Evolutionary conservation across 2,329 filamentous ascomycete species (phyloP), one percentile per base, ranked within the genome.

Genomic region (Pezicula radicicola): DNA sequence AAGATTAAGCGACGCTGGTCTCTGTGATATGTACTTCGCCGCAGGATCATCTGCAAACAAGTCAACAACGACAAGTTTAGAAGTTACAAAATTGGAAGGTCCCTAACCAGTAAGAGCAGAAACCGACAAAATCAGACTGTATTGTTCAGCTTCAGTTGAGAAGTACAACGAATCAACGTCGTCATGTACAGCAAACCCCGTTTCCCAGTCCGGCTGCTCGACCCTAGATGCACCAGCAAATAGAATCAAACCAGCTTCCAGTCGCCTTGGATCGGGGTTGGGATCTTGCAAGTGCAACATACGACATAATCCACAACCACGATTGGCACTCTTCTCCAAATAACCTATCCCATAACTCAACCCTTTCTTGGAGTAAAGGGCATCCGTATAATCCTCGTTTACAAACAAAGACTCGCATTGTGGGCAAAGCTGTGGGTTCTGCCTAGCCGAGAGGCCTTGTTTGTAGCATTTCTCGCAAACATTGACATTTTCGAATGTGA

Each of bases 151-250:
- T 15, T 43, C 27, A 6, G 52, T 50, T 35, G 37, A 39, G 37
- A 54, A 54, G 25, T 47, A 54, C n/a, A 54, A n/a, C 4, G 37
- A 37, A n/a, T 50, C 40, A 30, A 54, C 40, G 42, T 54, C 48
- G 19, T 16, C 21, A 15, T 10, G 13, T 4, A 3, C 6, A 27
- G 33, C 33, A 18, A 33, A 30, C 6, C 37, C 39, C 1, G 6
- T 30, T 18, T 25, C 25, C 25, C 25, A 25, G 25, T 25, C 4
- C 25, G 25, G 25, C 25, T 25, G 13, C 18, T 47, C 39, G 3
- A 12, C 40, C n/a, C 18, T 27, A 8, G 18, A 9, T 44, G 25
- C 18, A 15, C 42, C n/a, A 21, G 42, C 8, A 44, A 21, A 25
- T 4, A 44, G n/a, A 44, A 28, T 13, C 45, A 43, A 16, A 47